These are phyloP conservation scores for Tricholoma flavovirens DNA, from an alignment of 768 basidiomycete genomes.

Conservation along the genomic window DNA sequence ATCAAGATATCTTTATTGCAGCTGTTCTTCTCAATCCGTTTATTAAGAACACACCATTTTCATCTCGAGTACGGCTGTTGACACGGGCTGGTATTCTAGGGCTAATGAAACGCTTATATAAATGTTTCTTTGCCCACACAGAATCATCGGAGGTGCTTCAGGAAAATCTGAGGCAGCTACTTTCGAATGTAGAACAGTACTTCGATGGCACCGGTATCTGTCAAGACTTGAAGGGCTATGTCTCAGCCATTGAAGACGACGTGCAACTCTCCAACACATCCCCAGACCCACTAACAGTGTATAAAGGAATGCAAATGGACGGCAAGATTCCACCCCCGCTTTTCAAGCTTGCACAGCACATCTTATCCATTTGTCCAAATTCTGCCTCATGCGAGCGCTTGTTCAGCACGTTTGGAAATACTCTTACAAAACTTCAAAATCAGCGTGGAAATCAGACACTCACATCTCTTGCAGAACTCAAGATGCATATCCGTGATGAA, in stretches of 20 bases:
- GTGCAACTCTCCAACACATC: neutral
- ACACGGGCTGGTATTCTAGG: conserved; percentile 8
- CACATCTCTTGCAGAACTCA: too few species aligned
- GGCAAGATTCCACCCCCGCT: neutral
- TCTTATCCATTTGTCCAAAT: conserved; percentile 22
- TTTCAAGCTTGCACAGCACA: conserved; percentile 16
- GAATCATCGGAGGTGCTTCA: conserved; percentile 1
- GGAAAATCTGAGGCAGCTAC: conserved; percentile 1
- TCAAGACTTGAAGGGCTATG: neutral
- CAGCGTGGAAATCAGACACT: conserved; percentile 14
- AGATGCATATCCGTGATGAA: too few species aligned
- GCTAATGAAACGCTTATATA: conserved; percentile 11
- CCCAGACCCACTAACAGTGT: conserved; percentile 10
- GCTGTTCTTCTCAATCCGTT: conserved; percentile 21
- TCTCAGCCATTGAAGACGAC: neutral
- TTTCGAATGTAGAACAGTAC: too few species aligned
- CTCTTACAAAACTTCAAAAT: conserved; percentile 20
- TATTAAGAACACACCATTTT: conserved; percentile 10
- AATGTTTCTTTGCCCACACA: conserved; percentile 6
- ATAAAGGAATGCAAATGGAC: conserved; percentile 5
- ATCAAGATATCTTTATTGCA: conserved; percentile 24
- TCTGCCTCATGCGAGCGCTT: conserved; percentile 27
- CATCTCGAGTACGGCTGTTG: neutral
- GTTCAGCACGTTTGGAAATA: conserved; percentile 25
- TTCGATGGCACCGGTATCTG: neutral